Evolutionary conservation across 2,329 filamentous ascomycete species (phyloP).

Genomic region (Tolypocladium tundrense): DNA sequence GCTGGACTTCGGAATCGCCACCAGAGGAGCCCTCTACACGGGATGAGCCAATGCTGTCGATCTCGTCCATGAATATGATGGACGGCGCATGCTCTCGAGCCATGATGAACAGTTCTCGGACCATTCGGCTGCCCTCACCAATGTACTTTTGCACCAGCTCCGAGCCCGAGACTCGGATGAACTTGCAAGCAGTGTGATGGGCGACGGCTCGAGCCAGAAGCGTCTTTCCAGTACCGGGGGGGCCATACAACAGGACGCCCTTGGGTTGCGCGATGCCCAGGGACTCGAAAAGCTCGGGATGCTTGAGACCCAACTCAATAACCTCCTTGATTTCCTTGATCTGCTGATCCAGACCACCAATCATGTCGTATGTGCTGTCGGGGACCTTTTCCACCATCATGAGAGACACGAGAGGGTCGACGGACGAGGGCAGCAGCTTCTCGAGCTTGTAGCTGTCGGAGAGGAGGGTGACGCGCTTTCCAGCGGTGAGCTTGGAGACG

Average conservation of each 20-base stretch:
- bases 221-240: conserved; percentile 95
- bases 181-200: conserved; percentile 98
- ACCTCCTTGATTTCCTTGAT: conserved; percentile 99
- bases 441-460: conserved; percentile 98
- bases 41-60: conserved; percentile 95
- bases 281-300: conserved; percentile 98
- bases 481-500: conserved; percentile 87
- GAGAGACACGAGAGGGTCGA: conserved; percentile 94
- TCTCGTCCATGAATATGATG: conserved; percentile 99
- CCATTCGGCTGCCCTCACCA: conserved; percentile 95
- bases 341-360: conserved; percentile 94
- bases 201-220: conserved; percentile 89
- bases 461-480: conserved; percentile 92
- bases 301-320: conserved; percentile 95
- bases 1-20: conserved; percentile 94
- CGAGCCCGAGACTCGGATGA: conserved; percentile 92
- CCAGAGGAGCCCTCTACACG: conserved; percentile 92
- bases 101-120: conserved; percentile 98
- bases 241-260: conserved; percentile 91
- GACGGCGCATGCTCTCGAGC: conserved; percentile 93
- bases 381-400: conserved; percentile 99
- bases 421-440: conserved; percentile 95
- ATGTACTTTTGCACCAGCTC: conserved; percentile 99
- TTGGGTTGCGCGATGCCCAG: conserved; percentile 97
- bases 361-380: conserved; percentile 99